A percentile compares a stretch with the other conserved stretches of the same genome.
These are phyloP conservation scores for Coniochaeta sp. DNA, from an alignment of 2,329 filamentous ascomycete species.

Conservation along the genomic window DNA sequence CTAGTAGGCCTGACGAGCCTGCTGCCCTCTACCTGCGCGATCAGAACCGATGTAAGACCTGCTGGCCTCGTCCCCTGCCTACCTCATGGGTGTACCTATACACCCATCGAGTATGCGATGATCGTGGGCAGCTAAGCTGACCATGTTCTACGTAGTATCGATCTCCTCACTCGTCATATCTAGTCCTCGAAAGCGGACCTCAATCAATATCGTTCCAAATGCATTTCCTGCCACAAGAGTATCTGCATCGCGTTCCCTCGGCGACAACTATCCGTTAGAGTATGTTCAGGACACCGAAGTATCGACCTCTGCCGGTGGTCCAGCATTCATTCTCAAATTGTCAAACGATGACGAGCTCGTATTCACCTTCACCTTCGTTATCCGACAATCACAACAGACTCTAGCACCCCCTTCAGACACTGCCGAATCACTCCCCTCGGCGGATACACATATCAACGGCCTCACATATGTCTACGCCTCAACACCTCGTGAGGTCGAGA, in stretches of 20 bases:
- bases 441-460: constrained; percentile 76
- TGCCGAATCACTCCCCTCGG: constrained; percentile 37
- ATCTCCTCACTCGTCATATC: constrained; percentile 77
- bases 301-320: constrained; percentile 36
- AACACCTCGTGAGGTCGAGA: constrained; percentile 80
- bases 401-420: constrained; percentile 35
- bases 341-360: constrained; percentile 85
- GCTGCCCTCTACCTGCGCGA: constrained; percentile 78
- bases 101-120: not conserved
- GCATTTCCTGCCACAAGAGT: constrained; percentile 78
- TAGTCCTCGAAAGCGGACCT: constrained; percentile 68
- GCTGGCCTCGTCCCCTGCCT: constrained; percentile 7
- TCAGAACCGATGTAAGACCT: constrained; percentile 71
- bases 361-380: constrained; percentile 87
- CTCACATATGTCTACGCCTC: constrained; percentile 90
- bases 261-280: constrained; percentile 73
- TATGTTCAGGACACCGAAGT: constrained; percentile 89
- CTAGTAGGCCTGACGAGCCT: constrained; percentile 81
- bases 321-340: constrained; percentile 78
- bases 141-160: constrained; percentile 53
- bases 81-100: not conserved
- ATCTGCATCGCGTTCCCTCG: constrained; percentile 60
- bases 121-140: constrained; percentile 10
- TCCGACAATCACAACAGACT: constrained; percentile 42
- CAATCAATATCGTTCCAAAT: constrained; percentile 77